Evolutionary conservation across 2,329 filamentous ascomycete genomes (phyloP).

Genomic region (Beauveria bassiana): DNA sequence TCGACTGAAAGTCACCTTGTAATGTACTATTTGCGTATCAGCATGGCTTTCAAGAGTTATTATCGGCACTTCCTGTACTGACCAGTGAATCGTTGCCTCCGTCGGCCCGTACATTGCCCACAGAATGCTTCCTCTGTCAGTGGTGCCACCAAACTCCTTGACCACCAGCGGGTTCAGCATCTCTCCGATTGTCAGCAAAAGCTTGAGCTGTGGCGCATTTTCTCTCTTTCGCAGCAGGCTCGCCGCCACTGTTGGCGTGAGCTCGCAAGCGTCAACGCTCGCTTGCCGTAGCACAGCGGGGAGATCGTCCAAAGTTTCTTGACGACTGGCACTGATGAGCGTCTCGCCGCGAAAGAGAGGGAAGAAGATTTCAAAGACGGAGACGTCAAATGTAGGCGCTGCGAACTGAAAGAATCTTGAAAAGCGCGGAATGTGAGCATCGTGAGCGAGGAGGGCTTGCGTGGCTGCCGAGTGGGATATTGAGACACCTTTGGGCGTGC

Average conservation of each 20-base stretch:
- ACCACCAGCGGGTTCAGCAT: conserved; percentile 78
- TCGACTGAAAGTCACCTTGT: conserved; percentile 51
- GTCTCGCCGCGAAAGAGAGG: conserved; percentile 67
- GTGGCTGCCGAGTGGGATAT: conserved; percentile 74
- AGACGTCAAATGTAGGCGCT: conserved; percentile 88
- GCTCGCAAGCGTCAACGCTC: conserved; percentile 73
- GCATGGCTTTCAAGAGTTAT: neutral
- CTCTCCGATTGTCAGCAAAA: conserved; percentile 83
- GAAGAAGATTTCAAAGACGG: conserved; percentile 92
- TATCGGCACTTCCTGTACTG: conserved; percentile 15
- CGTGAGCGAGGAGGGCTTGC: conserved; percentile 75
- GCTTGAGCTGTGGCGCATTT: conserved; percentile 58
- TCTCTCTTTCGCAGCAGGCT: conserved; percentile 63
- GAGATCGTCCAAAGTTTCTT: conserved; percentile 67
- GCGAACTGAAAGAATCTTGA: conserved; percentile 83
- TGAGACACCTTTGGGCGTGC: conserved; percentile 78
- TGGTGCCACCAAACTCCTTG: conserved; percentile 64
- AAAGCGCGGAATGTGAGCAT: conserved; percentile 69
- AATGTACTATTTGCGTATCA: conserved; percentile 49
- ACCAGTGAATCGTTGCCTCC: conserved; percentile 83
- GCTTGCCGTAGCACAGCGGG: conserved; percentile 56
- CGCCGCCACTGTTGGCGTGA: conserved; percentile 81
- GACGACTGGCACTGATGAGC: conserved; percentile 62
- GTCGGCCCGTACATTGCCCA: conserved; percentile 95
- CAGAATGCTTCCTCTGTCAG: conserved; percentile 52